Percentiles rank a stretch among this genome's conserved stretches.
These are phyloP conservation scores for Rhodotorula sp. DNA, from an alignment of 1,284 basidiomycete genomes.

Conservation along the genomic window DNA sequence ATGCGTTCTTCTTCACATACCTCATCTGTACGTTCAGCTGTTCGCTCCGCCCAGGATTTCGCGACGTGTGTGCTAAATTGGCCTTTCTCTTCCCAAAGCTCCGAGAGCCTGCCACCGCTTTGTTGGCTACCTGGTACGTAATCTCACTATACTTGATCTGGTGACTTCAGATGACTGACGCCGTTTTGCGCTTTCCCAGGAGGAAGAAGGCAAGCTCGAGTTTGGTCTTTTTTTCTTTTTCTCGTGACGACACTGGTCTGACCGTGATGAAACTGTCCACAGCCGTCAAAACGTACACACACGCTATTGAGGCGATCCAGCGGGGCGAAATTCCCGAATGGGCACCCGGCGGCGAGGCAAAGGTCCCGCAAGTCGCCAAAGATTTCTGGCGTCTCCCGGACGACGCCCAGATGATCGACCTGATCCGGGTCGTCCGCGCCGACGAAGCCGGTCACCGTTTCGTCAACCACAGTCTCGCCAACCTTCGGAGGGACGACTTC, in stretches of 20 bases:
- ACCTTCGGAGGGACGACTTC: constrained; percentile 74
- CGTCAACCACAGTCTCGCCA: constrained; percentile 79
- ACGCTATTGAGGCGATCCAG: constrained; percentile 30
- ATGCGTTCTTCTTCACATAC: constrained; percentile 69
- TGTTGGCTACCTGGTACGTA: constrained; percentile 68
- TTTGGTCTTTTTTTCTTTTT: too few species aligned
- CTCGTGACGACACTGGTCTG: too few species aligned
- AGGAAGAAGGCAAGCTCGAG: constrained; percentile 7
- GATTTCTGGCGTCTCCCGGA: constrained; percentile 53
- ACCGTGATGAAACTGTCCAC: neutral
- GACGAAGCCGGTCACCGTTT: constrained; percentile 85
- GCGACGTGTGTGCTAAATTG: neutral
- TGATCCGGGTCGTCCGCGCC: constrained; percentile 83
- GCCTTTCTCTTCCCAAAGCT: constrained; percentile 50
- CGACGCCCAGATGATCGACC: constrained; percentile 65
- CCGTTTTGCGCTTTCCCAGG: neutral
- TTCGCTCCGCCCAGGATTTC: neutral
- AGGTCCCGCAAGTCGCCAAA: constrained; percentile 40
- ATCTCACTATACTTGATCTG: neutral
- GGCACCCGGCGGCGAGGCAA: constrained; percentile 6
- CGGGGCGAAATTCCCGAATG: constrained; percentile 40
- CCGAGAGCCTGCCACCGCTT: constrained; percentile 88
- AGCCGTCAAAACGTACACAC: constrained; percentile 23
- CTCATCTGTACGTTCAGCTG: constrained; percentile 31
- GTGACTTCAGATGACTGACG: neutral